A percentile compares a stretch with the other conserved stretches of the same genome.
These are phyloP conservation scores for Pythium plurisporium DNA, from an alignment of 352 stramenopile species.

Conservation along the genomic window DNA sequence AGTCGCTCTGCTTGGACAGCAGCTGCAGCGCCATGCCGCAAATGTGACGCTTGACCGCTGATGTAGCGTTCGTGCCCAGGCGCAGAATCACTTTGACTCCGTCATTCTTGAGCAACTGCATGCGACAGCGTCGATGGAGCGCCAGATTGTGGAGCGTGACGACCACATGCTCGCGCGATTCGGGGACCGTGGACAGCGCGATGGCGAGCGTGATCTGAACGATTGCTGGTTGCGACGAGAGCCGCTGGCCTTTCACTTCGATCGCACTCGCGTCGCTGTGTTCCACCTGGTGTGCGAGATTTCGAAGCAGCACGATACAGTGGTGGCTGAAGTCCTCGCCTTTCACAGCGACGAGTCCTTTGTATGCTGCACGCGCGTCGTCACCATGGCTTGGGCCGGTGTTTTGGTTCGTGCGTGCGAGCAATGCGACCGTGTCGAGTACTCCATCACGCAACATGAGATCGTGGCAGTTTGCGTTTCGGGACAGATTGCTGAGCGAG, in stretches of 20 bases:
- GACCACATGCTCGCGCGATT: slow-evolving; percentile 67
- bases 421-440: slow-evolving; percentile 44
- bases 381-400: slow-evolving; percentile 9
- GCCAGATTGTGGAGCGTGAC: slow-evolving; percentile 67
- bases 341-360: slow-evolving; percentile 50
- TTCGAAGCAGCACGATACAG: slow-evolving; percentile 57
- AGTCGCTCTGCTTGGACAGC: slow-evolving; percentile 40
- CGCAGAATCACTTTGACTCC: slow-evolving; percentile 67
- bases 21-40: slow-evolving; percentile 57
- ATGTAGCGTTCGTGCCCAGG: slow-evolving; percentile 36
- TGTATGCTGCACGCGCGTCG: slow-evolving; percentile 42
- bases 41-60: slow-evolving; percentile 57
- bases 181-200: slow-evolving; percentile 32
- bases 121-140: slow-evolving; percentile 44
- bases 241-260: slow-evolving; percentile 52
- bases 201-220: slow-evolving; percentile 59
- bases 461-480: slow-evolving; percentile 55
- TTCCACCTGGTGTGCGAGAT: slow-evolving; percentile 48
- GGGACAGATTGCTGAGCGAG: slow-evolving; percentile 62
- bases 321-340: slow-evolving; percentile 69
- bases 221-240: slow-evolving; percentile 43
- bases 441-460: slow-evolving; percentile 71
- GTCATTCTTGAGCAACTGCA: slow-evolving; percentile 71
- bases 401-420: slow-evolving; percentile 26
- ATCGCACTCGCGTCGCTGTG: neutral